phyloP scores from a whole-genome alignment of 2,329 filamentous ascomycete species.

The Rutstroemia sydowiana region DNA sequence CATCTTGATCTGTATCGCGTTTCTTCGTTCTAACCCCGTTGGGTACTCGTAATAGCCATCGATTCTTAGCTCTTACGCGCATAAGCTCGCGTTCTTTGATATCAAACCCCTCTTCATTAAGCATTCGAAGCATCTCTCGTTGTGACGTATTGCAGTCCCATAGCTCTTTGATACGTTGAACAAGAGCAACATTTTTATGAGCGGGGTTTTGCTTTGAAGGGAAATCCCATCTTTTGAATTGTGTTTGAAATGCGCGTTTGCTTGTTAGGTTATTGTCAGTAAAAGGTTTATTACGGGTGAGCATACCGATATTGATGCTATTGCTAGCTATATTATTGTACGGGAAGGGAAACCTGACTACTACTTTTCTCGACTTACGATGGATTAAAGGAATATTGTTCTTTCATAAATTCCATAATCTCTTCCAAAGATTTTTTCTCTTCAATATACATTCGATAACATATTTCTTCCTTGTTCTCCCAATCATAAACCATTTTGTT shows the following conservation, averaged over 20 bases:
- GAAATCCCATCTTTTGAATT: constrained; percentile 74
- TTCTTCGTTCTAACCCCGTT: constrained; percentile 47
- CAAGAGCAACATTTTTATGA: constrained; percentile 60
- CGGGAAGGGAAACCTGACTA: background rate
- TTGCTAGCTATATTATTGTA: constrained; percentile 10
- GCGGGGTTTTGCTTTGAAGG: constrained; percentile 66
- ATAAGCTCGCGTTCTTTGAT: constrained; percentile 66
- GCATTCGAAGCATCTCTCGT: constrained; percentile 62
- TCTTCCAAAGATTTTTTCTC: constrained; percentile 67
- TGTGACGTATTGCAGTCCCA: constrained; percentile 70
- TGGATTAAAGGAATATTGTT: constrained; percentile 49
- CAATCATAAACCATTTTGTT: constrained; percentile 49
- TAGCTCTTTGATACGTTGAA: constrained; percentile 64
- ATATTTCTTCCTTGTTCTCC: constrained; percentile 58
- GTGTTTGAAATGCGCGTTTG: constrained; percentile 68
- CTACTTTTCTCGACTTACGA: constrained; percentile 4
- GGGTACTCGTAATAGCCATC: constrained; percentile 57
- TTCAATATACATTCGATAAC: constrained; percentile 67
- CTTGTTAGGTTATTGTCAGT: constrained; percentile 33
- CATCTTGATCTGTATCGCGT: constrained; percentile 27
- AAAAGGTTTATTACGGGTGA: constrained; percentile 17
- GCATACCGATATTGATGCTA: constrained; percentile 16
- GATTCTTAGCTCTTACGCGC: constrained; percentile 60
- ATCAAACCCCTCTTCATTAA: constrained; percentile 65
- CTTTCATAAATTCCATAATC: constrained; percentile 64